Conservation (phyloP, 495 filamentous ascomycete species). For the Parachaetomium inaequale region DNA sequence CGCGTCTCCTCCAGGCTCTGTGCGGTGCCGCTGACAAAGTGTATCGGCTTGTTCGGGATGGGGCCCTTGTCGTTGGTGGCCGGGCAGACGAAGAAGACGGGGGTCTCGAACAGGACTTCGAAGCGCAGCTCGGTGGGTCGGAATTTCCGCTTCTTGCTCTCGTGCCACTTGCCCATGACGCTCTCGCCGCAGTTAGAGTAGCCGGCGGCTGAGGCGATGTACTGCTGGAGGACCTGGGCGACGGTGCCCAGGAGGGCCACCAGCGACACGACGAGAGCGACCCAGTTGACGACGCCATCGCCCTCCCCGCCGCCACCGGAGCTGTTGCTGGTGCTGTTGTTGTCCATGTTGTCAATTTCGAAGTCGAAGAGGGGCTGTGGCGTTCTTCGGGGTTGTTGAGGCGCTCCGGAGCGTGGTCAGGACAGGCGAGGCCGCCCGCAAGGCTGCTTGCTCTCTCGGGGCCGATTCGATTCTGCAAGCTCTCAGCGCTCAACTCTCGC, state of each 20-base stretch:
- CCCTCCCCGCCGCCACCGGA: background rate
- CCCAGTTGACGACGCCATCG: slow-evolving; percentile 23
- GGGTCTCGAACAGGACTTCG: slow-evolving; percentile 48
- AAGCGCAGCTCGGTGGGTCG: slow-evolving; percentile 43
- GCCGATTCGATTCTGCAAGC: background rate
- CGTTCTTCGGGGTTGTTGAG: background rate
- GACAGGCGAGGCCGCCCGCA: background rate
- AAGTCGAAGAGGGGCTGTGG: background rate
- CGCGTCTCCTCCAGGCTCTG: slow-evolving; percentile 36
- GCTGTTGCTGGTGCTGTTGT: slow-evolving; percentile 2
- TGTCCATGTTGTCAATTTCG: slow-evolving; percentile 1
- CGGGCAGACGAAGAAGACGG: slow-evolving; percentile 47
- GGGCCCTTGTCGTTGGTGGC: slow-evolving; percentile 41
- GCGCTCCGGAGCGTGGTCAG: background rate
- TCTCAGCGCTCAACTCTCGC: background rate
- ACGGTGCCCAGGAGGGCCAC: slow-evolving; percentile 39
- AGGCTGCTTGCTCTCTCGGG: background rate
- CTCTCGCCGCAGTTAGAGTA: slow-evolving; percentile 40
- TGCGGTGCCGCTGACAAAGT: slow-evolving; percentile 39
- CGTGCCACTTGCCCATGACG: slow-evolving; percentile 47
- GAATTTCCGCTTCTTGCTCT: slow-evolving; percentile 40
- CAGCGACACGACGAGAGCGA: slow-evolving; percentile 36
- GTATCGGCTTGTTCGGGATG: slow-evolving; percentile 32
- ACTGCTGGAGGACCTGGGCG: slow-evolving; percentile 44
- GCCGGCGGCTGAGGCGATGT: slow-evolving; percentile 41